Base-by-base conservation (phyloP, 73 alveolate species). In the Vitrella brassicaformis region DNA sequence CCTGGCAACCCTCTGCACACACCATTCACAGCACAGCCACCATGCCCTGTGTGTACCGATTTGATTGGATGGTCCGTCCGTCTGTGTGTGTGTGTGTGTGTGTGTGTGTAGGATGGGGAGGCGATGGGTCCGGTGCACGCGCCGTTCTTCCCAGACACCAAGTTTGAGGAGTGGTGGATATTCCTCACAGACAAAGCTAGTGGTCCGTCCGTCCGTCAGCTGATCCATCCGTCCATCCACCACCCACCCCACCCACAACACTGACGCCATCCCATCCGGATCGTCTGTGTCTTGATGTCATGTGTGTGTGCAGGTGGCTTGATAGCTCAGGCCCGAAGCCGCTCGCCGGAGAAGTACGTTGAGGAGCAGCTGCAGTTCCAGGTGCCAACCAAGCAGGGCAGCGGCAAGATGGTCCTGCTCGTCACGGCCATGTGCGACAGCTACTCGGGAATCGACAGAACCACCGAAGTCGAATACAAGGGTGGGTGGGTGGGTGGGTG, bases 81-180 rank as follows among this genome's bases (percentile, higher is more conserved):
- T 39, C 64, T 39, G 64, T 14, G 81, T 74, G 8, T 26, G 30
- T 19, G 28, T 0, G 25, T 4, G 9, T 0, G 66, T 22, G 47
- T 67, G 39, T 19, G 26, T 69, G 27, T 47, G 8, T 26, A 75
- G 83, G 83, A 56, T 8, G 56, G 56, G 56, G 56, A 39, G 56
- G 69, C 83, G n/a, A 45, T 46, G 77, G 83, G 83, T 30, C 83
- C 83, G 19, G 77, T 76, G 8, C 83, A 76, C 27, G 83, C 83
- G 0, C 83, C 83, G 10, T 65, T 67, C 27, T 76, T 68, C 28
- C 83, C 83, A 0, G 83, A 76, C 77, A 76, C 77, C 0, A 76
- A 76, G 66, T 76, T 68, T 31, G 83, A 76, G 70, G 83, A 76
- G 70, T 76, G 83, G 83, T 76, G 77, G 75, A 45, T 76, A 31